Evolutionary conservation across 2,329 filamentous ascomycete genomes (phyloP), one percentile per base, ranked within the genome.

Genomic region (Orbilia blumenaviensis): DNA sequence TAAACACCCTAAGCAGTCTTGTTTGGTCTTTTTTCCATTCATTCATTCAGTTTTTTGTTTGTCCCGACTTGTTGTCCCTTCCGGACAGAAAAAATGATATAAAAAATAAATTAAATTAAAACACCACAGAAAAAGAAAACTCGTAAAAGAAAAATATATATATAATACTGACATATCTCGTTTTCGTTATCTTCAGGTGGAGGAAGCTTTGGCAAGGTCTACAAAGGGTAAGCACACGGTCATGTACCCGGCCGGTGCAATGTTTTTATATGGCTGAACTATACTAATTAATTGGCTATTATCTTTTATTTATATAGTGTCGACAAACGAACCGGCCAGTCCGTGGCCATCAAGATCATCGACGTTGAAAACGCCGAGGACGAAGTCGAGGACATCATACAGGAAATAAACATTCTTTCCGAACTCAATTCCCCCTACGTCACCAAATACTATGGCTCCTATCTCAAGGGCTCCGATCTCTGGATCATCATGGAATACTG

Each of bases 401-500:
- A 97, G 83, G 95, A 99, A 84, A 98, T 99, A 80, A 93, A 94
- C 79, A 98, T 99, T 80, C 87, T 99, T 66, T 97, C 95, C 32
- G 94, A 96, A 84, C 89, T 99, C 79, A 92, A 96, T 84, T 98
- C 94, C 16, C 93, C 93, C 16, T 97, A 96, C 82, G 94, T 98
- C 78, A 99, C 95, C 41, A 95, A 96, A 83, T 99, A 99, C 86
- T 93, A 97, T 84, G 95, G 95, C 79, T 97, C 94, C 68, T 98
- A 95, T 82, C 89, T 97, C 80, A 97, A 97, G 81, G 95, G 94
- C 23, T 95, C 94, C 1, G 92, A 98, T 84, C 85, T 99, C 81
- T 99, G 95, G 95, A 99, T 99, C 80, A 93, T 98, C 83, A 99
- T 99, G 95, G 95, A 99, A 83, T 99, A 95, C 81, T 99, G 95